Conservation (phyloP, 805 yeast species). For the Ogataea nonfermentans region DNA sequence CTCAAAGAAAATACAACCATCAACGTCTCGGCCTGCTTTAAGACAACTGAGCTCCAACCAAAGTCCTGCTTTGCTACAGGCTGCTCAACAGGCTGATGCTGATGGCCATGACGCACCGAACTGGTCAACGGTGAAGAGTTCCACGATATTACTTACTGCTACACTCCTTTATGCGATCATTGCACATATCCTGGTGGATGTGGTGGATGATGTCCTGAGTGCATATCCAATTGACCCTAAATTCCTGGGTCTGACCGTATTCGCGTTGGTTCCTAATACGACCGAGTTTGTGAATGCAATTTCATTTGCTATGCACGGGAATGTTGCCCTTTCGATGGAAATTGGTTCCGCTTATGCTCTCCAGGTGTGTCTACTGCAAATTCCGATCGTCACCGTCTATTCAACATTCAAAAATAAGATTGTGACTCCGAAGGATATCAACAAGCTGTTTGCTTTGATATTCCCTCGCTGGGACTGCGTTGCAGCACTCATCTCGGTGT, state of each 20-base stretch:
- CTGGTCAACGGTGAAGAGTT: slow-evolving; percentile 86
- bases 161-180: slow-evolving; percentile 87
- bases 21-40: slow-evolving; percentile 1
- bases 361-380: slow-evolving; percentile 91
- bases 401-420: slow-evolving; percentile 50
- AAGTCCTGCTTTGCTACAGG: slow-evolving; percentile 6
- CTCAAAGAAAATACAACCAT: slow-evolving; percentile 10
- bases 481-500: slow-evolving; percentile 80
- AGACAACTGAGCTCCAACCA: not conserved
- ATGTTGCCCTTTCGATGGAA: slow-evolving; percentile 95
- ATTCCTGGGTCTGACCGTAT: slow-evolving; percentile 87
- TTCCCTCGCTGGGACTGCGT: slow-evolving; percentile 96
- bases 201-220: slow-evolving; percentile 82
- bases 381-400: slow-evolving; percentile 83
- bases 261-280: slow-evolving; percentile 94
- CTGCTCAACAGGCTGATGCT: slow-evolving; percentile 20
- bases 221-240: slow-evolving; percentile 85
- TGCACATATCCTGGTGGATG: slow-evolving; percentile 91
- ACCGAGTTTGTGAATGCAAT: slow-evolving; percentile 97
- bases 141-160: slow-evolving; percentile 77
- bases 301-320: slow-evolving; percentile 93
- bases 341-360: slow-evolving; percentile 97
- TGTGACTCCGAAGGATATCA: slow-evolving; percentile 32
- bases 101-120: slow-evolving; percentile 96
- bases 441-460: slow-evolving; percentile 68